phyloP scores from a whole-genome alignment of 2,329 filamentous ascomycete genomes.

The Xylariaceae sp. region DNA sequence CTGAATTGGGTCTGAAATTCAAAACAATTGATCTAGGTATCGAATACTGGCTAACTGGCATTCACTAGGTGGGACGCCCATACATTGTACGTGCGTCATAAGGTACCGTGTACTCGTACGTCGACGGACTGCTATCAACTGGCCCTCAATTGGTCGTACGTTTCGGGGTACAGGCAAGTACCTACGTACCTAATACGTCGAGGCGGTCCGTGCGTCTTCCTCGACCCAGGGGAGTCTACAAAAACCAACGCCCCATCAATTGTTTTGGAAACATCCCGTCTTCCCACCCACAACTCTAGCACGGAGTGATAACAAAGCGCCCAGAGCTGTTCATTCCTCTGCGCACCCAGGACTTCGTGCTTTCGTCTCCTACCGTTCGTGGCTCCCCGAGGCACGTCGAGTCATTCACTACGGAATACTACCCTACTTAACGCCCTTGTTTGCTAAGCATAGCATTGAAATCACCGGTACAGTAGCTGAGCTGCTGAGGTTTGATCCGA shows the following conservation, averaged over 20 bases:
- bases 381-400: constrained; percentile 2
- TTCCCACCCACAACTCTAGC: background rate
- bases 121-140: too few relatives aligned
- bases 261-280: background rate
- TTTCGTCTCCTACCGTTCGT: constrained; percentile 6
- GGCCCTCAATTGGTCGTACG: too few relatives aligned
- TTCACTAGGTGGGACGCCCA: too few relatives aligned
- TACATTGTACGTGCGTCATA: too few relatives aligned
- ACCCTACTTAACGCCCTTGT: background rate
- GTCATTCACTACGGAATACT: background rate
- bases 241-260: background rate
- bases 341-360: constrained; percentile 6
- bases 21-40: too few relatives aligned
- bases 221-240: constrained; percentile 4
- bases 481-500: constrained; percentile 7
- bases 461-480: constrained; percentile 6
- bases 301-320: constrained; percentile 9
- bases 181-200: background rate
- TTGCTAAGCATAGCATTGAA: constrained; percentile 6
- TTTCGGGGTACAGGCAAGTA: too few relatives aligned
- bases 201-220: constrained; percentile 8
- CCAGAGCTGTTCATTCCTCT: background rate
- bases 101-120: too few relatives aligned
- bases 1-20: too few relatives aligned
- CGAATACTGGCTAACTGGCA: too few relatives aligned